Evolutionary conservation across 768 basidiomycete genomes (phyloP).

Genomic region (Auricularia auricula-judae): DNA sequence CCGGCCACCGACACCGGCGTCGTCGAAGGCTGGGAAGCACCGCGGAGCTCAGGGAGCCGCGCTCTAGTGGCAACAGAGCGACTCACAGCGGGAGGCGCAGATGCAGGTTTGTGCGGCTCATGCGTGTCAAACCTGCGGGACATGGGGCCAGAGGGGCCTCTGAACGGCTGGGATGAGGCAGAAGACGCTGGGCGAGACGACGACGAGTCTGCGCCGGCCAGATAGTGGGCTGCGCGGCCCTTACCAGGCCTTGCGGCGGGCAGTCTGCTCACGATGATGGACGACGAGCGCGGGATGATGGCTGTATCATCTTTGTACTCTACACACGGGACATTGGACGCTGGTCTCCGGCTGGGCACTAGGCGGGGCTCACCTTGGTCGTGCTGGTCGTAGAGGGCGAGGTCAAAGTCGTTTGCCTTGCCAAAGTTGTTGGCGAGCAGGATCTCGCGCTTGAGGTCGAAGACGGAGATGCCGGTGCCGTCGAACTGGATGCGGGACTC

Average conservation of each 20-base stretch:
- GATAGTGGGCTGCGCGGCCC: slow-evolving; percentile 71
- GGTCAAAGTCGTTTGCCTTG: slow-evolving; percentile 95
- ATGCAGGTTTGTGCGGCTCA: slow-evolving; percentile 34
- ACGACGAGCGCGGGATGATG: slow-evolving; percentile 89
- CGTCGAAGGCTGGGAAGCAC: slow-evolving; percentile 12
- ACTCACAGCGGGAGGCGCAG: not conserved
- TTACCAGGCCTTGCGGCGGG: slow-evolving; percentile 74
- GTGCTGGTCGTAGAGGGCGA: slow-evolving; percentile 77
- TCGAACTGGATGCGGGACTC: slow-evolving; percentile 96
- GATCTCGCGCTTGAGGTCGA: slow-evolving; percentile 98
- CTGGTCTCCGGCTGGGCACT: not conserved
- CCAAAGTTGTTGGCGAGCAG: slow-evolving; percentile 92
- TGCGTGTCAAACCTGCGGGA: slow-evolving; percentile 77
- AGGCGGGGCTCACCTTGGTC: slow-evolving; percentile 62
- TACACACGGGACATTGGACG: slow-evolving; percentile 20
- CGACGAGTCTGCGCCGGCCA: slow-evolving; percentile 26
- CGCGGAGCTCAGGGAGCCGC: not conserved
- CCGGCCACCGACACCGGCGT: slow-evolving; percentile 28
- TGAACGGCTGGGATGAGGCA: slow-evolving; percentile 23
- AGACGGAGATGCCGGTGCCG: slow-evolving; percentile 96
- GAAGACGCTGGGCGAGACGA: slow-evolving; percentile 17
- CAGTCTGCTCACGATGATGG: slow-evolving; percentile 84
- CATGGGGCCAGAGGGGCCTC: slow-evolving; percentile 47
- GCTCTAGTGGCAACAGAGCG: not conserved
- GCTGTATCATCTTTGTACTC: slow-evolving; percentile 88